Base-by-base conservation (phyloP, 345 rosid genomes). In the Populus deltoides region DNA sequence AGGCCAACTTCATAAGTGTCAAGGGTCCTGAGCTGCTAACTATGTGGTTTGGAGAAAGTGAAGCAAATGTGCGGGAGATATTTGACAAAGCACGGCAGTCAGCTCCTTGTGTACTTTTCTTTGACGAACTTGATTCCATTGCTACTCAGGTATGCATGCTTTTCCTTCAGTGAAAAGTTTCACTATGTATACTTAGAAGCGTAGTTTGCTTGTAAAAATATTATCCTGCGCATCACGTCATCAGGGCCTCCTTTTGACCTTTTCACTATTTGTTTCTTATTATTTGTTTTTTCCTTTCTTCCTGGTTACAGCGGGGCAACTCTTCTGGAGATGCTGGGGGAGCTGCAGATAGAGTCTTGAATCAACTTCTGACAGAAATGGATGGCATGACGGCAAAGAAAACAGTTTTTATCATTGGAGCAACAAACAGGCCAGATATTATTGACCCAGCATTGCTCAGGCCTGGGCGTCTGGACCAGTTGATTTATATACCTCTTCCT, bases 31-130 rank as follows among this genome's bases (percentile, higher is more conserved):
- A 83, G 83, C 33, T 84, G 55, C 53, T 84, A 33, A 84, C 84
- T 55, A 81, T 81, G 86, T 84, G 86, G 84, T 84, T 84, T 68
- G 84, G 86, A 39, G 86, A 84, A 63, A 78, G 86, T 72, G 86
- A 84, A 69, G 86, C 84, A 47, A 81, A 84, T 75, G 86, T 81
- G 27, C 73, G 82, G 39, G 84, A 81, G 57, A 80, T 80, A 43
- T 80, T 83, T 39, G 86, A 84, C 82, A 84, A 84, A 80, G 86
- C 86, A 36, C 70, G 78, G 8, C 86, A 81, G 49, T 84, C 86
- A 51, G 86, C 84, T 69, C 84, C 86, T 3, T 84, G 86, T 25
- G 84, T 78, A 13, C 85, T 84, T 38, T 81, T 79, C 87, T 84
- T 84, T 51, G 84, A 84, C 16, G 82, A 84, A 66, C 84, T 84